A percentile compares a stretch with the other conserved stretches of the same genome.
These are phyloP conservation scores for Xerocomus spinulosus DNA, from an alignment of 768 basidiomycete species.

Conservation along the genomic window DNA sequence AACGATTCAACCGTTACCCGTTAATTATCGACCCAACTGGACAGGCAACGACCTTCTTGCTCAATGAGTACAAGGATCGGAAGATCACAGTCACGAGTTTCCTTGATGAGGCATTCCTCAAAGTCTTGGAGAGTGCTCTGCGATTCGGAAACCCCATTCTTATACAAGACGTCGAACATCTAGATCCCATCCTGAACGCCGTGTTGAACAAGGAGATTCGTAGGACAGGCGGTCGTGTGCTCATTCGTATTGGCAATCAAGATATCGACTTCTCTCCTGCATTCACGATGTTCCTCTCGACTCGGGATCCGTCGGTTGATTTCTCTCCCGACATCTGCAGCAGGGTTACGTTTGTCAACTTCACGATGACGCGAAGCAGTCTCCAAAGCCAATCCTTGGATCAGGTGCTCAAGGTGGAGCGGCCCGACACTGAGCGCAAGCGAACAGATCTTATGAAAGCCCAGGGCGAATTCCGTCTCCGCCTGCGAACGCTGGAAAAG, in stretches of 20 bases:
- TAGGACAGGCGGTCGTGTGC: conserved; percentile 92
- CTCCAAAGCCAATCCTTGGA: conserved; percentile 97
- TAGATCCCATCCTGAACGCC: conserved; percentile 96
- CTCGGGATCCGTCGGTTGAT: conserved; percentile 93
- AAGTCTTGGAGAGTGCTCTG: conserved; percentile 96
- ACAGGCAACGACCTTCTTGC: conserved; percentile 90
- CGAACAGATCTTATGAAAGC: conserved; percentile 96
- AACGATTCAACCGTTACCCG: conserved; percentile 95
- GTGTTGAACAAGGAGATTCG: conserved; percentile 96
- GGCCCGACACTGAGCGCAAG: conserved; percentile 94
- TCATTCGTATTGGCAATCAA: conserved; percentile 94
- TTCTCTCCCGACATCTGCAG: conserved; percentile 99
- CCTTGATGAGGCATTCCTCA: conserved; percentile 97
- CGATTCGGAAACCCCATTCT: conserved; percentile 97
- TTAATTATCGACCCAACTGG: conserved; percentile 98
- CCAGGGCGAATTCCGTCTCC: conserved; percentile 95
- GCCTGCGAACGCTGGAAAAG: conserved; percentile 89
- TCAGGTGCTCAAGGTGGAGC: conserved; percentile 93
- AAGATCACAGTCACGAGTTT: conserved; percentile 99
- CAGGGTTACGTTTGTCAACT: conserved; percentile 93
- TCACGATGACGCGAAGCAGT: conserved; percentile 98
- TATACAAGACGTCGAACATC: conserved; percentile 96
- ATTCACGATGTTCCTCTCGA: conserved; percentile 99
- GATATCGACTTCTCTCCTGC: conserved; percentile 99
- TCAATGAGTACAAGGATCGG: conserved; percentile 91